A percentile compares a stretch with the other conserved stretches of the same genome.
Evolutionary conservation across 1,284 basidiomycete species (phyloP).

Genomic region (Melampsora americana): DNA sequence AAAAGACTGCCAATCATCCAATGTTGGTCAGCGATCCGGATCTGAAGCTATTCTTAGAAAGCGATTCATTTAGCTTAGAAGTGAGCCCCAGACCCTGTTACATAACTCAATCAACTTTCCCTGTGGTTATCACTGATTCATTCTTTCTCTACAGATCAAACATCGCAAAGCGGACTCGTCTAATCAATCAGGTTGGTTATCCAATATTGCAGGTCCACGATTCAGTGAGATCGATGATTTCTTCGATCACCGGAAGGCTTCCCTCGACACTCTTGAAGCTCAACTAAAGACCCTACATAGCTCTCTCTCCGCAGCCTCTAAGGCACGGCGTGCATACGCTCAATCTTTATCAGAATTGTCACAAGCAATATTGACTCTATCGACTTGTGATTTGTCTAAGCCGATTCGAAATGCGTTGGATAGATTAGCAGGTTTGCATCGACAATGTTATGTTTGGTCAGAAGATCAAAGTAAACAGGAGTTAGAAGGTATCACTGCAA

Average conservation of each 20-base stretch:
- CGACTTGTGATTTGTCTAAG: conserved; percentile 53
- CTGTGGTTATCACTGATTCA: not conserved
- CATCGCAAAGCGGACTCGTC: conserved; percentile 62
- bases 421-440: conserved; percentile 53
- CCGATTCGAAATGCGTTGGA: conserved; percentile 54
- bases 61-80: conserved; percentile 55
- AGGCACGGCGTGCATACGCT: conserved; percentile 64
- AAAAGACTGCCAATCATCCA: conserved; percentile 56
- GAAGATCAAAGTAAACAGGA: conserved; percentile 52
- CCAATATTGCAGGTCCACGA: conserved; percentile 71
- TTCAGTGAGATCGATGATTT: conserved; percentile 96
- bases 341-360: conserved; percentile 51
- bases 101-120: not conserved
- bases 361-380: conserved; percentile 51
- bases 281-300: conserved; percentile 82
- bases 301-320: conserved; percentile 75
- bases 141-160: conserved; percentile 65
- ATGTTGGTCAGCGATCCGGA: conserved; percentile 56
- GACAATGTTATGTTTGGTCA: conserved; percentile 48
- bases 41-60: conserved; percentile 55
- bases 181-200: conserved; percentile 68
- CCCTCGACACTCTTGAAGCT: conserved; percentile 82
- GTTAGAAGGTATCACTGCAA: conserved; percentile 59
- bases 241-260: conserved; percentile 83
- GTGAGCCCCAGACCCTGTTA: conserved; percentile 45